These are phyloP conservation scores for Mycena sp. DNA, from an alignment of 1,284 basidiomycete species.

Conservation along the genomic window DNA sequence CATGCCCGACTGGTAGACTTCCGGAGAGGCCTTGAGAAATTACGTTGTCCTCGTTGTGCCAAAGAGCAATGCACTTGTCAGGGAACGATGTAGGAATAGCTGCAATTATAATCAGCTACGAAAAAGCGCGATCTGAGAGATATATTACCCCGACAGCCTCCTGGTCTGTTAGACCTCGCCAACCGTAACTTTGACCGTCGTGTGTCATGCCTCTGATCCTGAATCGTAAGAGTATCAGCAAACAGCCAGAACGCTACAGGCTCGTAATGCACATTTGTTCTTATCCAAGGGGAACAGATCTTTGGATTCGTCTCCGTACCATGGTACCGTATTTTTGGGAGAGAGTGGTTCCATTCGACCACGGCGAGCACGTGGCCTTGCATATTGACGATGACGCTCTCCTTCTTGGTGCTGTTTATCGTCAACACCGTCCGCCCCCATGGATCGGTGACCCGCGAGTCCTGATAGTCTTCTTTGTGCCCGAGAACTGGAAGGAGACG, in stretches of 20 bases:
- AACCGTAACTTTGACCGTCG: slow-evolving; percentile 7
- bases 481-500: slow-evolving; percentile 19
- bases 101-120: not conserved
- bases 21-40: slow-evolving; percentile 15
- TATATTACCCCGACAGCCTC: slow-evolving; percentile 6
- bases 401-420: slow-evolving; percentile 19
- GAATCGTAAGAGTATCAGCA: not conserved
- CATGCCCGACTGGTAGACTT: slow-evolving; percentile 16
- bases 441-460: slow-evolving; percentile 16
- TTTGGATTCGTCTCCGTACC: slow-evolving; percentile 11
- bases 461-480: slow-evolving; percentile 20
- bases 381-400: slow-evolving; percentile 19
- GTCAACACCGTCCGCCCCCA: slow-evolving; percentile 19
- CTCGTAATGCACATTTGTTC: slow-evolving; percentile 14
- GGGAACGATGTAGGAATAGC: slow-evolving; percentile 11
- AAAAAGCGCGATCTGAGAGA: not conserved
- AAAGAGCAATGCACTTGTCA: slow-evolving; percentile 13
- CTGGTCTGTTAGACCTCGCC: not conserved
- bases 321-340: slow-evolving; percentile 9
- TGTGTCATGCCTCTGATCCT: slow-evolving; percentile 15
- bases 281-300: slow-evolving; percentile 19
- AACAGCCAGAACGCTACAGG: not conserved
- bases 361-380: slow-evolving; percentile 8
- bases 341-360: slow-evolving; percentile 19
- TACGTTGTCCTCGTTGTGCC: slow-evolving; percentile 17